phyloP scores from a whole-genome alignment of 805 yeast species.

The Kodamaea lidongshanica region DNA sequence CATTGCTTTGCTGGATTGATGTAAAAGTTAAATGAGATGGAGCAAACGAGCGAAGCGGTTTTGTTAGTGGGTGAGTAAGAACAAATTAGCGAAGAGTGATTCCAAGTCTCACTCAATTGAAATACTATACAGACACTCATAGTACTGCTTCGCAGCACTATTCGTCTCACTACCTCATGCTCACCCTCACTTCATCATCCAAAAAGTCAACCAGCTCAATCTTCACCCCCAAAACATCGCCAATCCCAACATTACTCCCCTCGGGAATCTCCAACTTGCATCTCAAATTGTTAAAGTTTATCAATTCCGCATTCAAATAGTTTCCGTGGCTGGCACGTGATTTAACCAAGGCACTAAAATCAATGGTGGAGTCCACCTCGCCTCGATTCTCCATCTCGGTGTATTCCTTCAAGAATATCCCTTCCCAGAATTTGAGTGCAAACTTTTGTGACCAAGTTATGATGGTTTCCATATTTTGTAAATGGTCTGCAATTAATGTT shows the following conservation, averaged over 20 bases:
- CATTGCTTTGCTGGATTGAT: too few species aligned
- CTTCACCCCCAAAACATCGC: slow-evolving; percentile 15
- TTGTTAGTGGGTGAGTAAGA: too few species aligned
- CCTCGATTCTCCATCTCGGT: slow-evolving; percentile 14
- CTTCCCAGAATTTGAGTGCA: slow-evolving; percentile 33
- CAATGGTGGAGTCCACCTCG: slow-evolving; percentile 15
- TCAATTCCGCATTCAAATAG: slow-evolving; percentile 20
- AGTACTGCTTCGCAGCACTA: too few species aligned
- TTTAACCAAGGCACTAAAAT: slow-evolving; percentile 19
- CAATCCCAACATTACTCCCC: slow-evolving; percentile 15
- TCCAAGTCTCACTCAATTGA: too few species aligned
- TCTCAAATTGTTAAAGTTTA: slow-evolving; percentile 20
- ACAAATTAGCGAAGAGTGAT: too few species aligned
- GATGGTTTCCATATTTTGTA: slow-evolving; percentile 27
- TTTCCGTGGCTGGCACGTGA: slow-evolving; percentile 21
- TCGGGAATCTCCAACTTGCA: slow-evolving; percentile 19
- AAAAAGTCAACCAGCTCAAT: slow-evolving; percentile 28
- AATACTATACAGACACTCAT: too few species aligned
- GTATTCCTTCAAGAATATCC: slow-evolving; percentile 28
- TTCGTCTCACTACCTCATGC: slow-evolving; percentile 1
- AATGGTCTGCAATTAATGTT: slow-evolving; percentile 27
- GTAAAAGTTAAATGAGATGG: too few species aligned
- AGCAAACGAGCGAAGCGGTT: too few species aligned
- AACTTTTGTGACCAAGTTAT: slow-evolving; percentile 19
- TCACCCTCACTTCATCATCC: slow-evolving; percentile 26